A percentile compares a stretch with the other conserved stretches of the same genome.
Conservation (phyloP, 129 eudicot species). For the Helichrysum umbraculigerum region DNA sequence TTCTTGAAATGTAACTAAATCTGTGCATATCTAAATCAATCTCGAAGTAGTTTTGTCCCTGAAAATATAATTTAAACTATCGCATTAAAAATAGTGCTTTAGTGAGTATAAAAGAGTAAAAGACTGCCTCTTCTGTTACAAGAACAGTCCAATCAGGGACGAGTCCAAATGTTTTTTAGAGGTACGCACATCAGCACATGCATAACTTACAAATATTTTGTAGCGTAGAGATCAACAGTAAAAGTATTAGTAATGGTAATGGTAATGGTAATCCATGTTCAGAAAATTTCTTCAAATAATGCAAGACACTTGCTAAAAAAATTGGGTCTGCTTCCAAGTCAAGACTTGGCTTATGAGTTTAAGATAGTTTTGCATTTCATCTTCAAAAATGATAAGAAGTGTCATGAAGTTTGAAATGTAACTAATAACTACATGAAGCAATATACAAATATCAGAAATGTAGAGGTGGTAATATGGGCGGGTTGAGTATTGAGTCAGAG, state of each 20-base stretch:
- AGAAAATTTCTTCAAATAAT: not conserved
- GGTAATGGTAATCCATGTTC: not conserved
- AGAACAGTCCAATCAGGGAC: not conserved
- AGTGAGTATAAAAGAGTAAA: conserved; percentile 2
- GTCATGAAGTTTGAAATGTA: not conserved
- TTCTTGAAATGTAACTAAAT: conserved; percentile 91
- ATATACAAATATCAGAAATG: not conserved
- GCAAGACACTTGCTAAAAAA: not conserved
- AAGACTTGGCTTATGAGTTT: not conserved
- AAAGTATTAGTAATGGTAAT: not conserved
- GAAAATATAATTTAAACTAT: conserved; percentile 18
- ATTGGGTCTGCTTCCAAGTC: not conserved
- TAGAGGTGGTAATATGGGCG: not conserved
- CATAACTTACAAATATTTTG: not conserved
- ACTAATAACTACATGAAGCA: not conserved
- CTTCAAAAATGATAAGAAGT: not conserved
- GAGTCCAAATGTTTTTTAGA: not conserved
- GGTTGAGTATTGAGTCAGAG: not conserved
- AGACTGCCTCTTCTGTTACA: not conserved
- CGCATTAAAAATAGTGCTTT: not conserved
- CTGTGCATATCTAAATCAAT: conserved; percentile 92
- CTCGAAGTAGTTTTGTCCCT: conserved; percentile 90
- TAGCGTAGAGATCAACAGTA: too few relatives aligned
- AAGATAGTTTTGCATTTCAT: not conserved
- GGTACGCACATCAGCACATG: not conserved